Percentiles rank a stretch among this genome's conserved stretches.
phyloP scores from a whole-genome alignment of 78 protist genomes.

The Trichosphaerium sp. region DNA sequence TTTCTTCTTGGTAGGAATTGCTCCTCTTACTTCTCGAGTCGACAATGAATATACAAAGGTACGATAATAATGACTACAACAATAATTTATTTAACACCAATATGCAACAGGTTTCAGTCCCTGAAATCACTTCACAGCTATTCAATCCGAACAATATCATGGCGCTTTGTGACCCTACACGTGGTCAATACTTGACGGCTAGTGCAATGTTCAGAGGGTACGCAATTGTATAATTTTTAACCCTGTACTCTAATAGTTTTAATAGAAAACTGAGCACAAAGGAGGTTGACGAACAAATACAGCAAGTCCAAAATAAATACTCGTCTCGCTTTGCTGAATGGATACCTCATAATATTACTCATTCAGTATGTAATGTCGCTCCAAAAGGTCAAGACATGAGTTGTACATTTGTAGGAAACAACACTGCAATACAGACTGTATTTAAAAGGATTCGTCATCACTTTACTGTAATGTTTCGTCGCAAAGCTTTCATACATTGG shows the following conservation, averaged over 20 bases:
- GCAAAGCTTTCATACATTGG: constrained; percentile 99
- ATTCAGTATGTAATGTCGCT: constrained; percentile 92
- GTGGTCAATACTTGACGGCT: constrained; percentile 95
- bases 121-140: constrained; percentile 97
- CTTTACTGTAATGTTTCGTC: constrained; percentile 94
- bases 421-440: constrained; percentile 95
- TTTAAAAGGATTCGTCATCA: constrained; percentile 92
- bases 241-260: no score
- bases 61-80: constrained; percentile 50
- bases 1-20: constrained; percentile 96
- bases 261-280: constrained; percentile 85
- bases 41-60: constrained; percentile 47
- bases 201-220: constrained; percentile 91
- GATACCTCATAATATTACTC: constrained; percentile 98
- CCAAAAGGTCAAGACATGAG: constrained; percentile 95
- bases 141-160: constrained; percentile 97
- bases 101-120: constrained; percentile 84
- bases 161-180: constrained; percentile 97
- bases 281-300: constrained; percentile 97
- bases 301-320: constrained; percentile 84
- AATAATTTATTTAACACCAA: no score
- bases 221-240: no score
- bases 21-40: constrained; percentile 84
- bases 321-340: constrained; percentile 93
- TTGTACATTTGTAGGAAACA: constrained; percentile 93